These are phyloP conservation scores for Colletotrichum ledebouriae DNA, from an alignment of 2,329 filamentous ascomycete genomes.

Conservation along the genomic window DNA sequence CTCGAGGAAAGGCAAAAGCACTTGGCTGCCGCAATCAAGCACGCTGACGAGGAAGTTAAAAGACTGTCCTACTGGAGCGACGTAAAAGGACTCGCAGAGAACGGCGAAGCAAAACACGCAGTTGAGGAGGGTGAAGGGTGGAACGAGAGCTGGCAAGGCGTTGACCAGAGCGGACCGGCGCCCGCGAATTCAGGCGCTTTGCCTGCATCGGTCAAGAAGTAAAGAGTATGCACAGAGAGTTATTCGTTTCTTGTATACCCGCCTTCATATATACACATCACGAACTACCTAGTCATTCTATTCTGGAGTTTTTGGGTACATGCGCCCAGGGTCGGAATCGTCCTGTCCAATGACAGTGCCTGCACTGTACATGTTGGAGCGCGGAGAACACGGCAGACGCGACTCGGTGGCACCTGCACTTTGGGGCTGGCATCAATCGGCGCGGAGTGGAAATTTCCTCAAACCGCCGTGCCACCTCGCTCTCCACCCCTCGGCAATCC, in stretches of 20 bases:
- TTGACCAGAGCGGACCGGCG: slow-evolving; percentile 66
- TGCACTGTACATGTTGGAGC: slow-evolving; percentile 3
- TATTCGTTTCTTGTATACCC: slow-evolving; percentile 44
- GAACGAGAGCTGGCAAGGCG: slow-evolving; percentile 62
- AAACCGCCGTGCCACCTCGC: slow-evolving; percentile 17
- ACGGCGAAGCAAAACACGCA: slow-evolving; percentile 61
- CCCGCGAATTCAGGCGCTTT: slow-evolving; percentile 49
- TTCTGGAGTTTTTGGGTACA: background rate
- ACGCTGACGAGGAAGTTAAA: slow-evolving; percentile 84
- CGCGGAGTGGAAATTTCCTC: slow-evolving; percentile 41
- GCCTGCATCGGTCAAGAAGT: slow-evolving; percentile 31
- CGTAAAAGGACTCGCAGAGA: slow-evolving; percentile 75
- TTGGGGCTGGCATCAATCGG: slow-evolving; percentile 32
- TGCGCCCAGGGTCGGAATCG: background rate
- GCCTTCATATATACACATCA: slow-evolving; percentile 22
- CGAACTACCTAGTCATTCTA: slow-evolving; percentile 1
- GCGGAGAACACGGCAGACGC: background rate
- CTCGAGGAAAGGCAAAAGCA: slow-evolving; percentile 69
- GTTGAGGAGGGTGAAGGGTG: slow-evolving; percentile 59
- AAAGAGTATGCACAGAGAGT: background rate
- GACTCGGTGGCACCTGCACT: slow-evolving; percentile 5
- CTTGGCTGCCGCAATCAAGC: slow-evolving; percentile 79
- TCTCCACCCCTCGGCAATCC: background rate
- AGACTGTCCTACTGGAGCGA: slow-evolving; percentile 91
- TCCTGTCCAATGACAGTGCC: background rate